Base-by-base conservation (phyloP, 805 yeast species). In the Kodamaea jinghongensis region DNA sequence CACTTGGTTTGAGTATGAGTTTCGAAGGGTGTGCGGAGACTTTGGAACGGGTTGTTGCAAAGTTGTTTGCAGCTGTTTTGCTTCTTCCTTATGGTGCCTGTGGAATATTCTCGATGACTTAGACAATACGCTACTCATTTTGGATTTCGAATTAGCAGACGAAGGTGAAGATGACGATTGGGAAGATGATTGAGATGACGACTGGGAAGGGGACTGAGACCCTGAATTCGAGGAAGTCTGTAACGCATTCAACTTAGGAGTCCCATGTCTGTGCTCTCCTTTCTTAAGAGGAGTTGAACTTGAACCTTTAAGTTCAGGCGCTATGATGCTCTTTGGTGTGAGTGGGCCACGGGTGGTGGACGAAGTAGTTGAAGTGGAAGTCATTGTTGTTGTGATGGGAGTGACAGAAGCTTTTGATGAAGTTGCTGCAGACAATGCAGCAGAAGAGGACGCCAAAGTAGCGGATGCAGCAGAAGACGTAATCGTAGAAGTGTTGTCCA, bases 1-100 rank as follows among this genome's bases (percentile, higher is more conserved):
- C 12, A 63, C 61, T 25, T 62, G 69, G 23, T 53, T 54, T 2
- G 63, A 55, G 46, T 66, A 65, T 2, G 66, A 50, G 34, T 58
- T 51, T 22, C 56, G 51, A n/a, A 51, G 46, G 27, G 42, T 58
- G 44, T 39, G 47, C 42, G 28, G 47, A 37, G 39, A 38, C 5
- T 36, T 34, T 31, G 14, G 47, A 15, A 15, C 31, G 13, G 34
- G 44, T 22, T 20, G 37, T n/a, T 33, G 37, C 17, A 15, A 17
- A 6, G 23, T 34, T 8, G 27, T 23, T n/a, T 20, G 17, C 14
- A 28, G 36, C 14, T 27, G 38, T 17, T 10, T 17, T 33, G 41
- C 14, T 41, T 44, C 29, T 45, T 49, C 33, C 38, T 50, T 12
- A 8, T 29, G 34, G 28, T 46, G 48, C 35, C 60, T 48, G 34